Evolutionary conservation across 345 rosid species (phyloP), one percentile per base, ranked within the genome.

Genomic region (Bruguiera sexangula): DNA sequence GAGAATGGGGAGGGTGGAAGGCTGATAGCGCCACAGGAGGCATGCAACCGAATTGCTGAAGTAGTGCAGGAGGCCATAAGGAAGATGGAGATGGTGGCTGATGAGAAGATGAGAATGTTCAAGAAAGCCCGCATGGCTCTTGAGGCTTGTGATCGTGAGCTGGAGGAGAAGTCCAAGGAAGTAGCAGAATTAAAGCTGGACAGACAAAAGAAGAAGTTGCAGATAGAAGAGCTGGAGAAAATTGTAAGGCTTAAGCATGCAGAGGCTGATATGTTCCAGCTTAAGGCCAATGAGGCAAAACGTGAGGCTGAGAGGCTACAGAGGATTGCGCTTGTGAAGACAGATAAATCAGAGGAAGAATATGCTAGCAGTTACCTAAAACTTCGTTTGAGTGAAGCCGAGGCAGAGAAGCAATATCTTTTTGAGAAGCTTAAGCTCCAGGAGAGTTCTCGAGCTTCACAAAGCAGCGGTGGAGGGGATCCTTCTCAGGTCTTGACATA

Each of bases 31-130:
- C 99, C 98, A 1, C 95, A 88, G 58, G 97, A 96, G 69, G 99
- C 99, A 48, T 90, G 99, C 83, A 91, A 89, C 86, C 84, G 92
- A 74, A 92, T 96, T 22, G 94, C 98, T 53, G 99, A 92, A 24
- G 98, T 92, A 71, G 99, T 92, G 51, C 90, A 96, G 24, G 99
- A 96, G 76, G 97, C 99, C 64, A 80, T 96, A 62, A 85, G 84
- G 86, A 96, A 96, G 82, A 96, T 96, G 99, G 99, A 96, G 78
- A 87, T 92, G 91, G 99, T 92, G 73, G 92, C 97, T 8, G 96
- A 96, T 72, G 99, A 92, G 83, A 96, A 92, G 86, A 83, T 82
- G 85, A 86, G 89, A 82, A 85, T 92, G 96, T 89, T 86, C 67
- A 92, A 96, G 83, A 96, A 92, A 86, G 91, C 97, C 36, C 88